Evolutionary conservation across 1,139 yeast genomes (phyloP).

Genomic region (Wickerhamomyces sp.): DNA sequence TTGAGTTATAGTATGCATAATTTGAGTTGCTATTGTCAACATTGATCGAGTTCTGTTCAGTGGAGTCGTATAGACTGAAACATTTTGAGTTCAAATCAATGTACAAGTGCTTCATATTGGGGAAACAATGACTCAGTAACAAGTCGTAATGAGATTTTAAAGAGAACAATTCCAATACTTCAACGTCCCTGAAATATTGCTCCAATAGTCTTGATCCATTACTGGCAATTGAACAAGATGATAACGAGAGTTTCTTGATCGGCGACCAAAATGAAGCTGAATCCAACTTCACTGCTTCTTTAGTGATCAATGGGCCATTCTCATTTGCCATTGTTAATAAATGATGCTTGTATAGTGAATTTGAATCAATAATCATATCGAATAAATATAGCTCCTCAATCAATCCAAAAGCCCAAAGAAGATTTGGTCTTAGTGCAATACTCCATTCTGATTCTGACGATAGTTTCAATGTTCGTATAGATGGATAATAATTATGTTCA

Average conservation of each 20-base stretch:
- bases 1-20: conserved; percentile 22
- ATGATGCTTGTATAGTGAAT: conserved; percentile 30
- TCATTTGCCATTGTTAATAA: conserved; percentile 20
- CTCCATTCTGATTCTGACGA: conserved; percentile 47
- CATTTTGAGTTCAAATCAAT: conserved; percentile 47
- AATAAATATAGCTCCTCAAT: conserved; percentile 40
- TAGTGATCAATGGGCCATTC: conserved; percentile 17
- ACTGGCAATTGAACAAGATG: conserved; percentile 31
- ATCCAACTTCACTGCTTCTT: conserved; percentile 15
- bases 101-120: conserved; percentile 29
- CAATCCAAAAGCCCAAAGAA: conserved; percentile 38
- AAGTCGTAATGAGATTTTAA: conserved; percentile 41
- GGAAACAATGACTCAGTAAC: conserved; percentile 44
- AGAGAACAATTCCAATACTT: conserved; percentile 32
- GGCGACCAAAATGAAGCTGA: conserved; percentile 26
- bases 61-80: conserved; percentile 29
- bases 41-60: conserved; percentile 16
- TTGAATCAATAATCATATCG: conserved; percentile 44
- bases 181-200: conserved; percentile 35
- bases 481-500: conserved; percentile 23
- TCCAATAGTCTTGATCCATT: conserved; percentile 29
- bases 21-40: conserved; percentile 19
- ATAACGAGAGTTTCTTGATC: conserved; percentile 24
- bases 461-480: conserved; percentile 21
- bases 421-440: conserved; percentile 38